phyloP scores from a whole-genome alignment of 495 filamentous ascomycete genomes.

The Penicillium ucsense region DNA sequence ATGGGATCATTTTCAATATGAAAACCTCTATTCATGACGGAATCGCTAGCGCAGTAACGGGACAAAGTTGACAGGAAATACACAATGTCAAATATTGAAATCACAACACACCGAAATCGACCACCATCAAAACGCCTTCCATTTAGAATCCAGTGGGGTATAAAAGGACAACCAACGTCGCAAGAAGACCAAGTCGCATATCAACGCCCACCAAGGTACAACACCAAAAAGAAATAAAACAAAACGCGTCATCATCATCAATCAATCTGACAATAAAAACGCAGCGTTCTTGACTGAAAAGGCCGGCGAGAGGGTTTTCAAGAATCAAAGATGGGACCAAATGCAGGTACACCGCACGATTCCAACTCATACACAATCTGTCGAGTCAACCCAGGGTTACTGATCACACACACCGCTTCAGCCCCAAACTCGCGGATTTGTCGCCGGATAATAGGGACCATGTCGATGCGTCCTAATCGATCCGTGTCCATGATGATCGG shows the following conservation, averaged over 20 bases:
- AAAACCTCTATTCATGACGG: too few species aligned
- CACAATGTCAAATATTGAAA: neutral
- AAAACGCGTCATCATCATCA: neutral
- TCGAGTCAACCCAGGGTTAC: slow-evolving; percentile 61
- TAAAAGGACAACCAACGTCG: neutral
- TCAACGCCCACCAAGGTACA: neutral
- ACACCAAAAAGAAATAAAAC: neutral
- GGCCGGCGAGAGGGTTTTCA: too few species aligned
- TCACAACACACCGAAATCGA: neutral
- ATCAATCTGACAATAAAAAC: neutral
- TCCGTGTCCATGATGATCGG: slow-evolving; percentile 49
- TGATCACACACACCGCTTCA: slow-evolving; percentile 69
- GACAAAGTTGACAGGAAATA: neutral
- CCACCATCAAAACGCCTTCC: neutral
- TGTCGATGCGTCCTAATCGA: slow-evolving; percentile 38
- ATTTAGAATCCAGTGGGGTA: neutral
- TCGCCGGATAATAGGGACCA: slow-evolving; percentile 48
- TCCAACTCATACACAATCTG: slow-evolving; percentile 69
- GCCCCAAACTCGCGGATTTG: slow-evolving; percentile 48
- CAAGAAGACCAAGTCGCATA: too few species aligned
- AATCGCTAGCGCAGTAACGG: too few species aligned
- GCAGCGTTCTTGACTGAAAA: neutral
- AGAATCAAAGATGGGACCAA: slow-evolving; percentile 76
- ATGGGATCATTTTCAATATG: too few species aligned
- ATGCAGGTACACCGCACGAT: slow-evolving; percentile 57